These are phyloP conservation scores for Lantana camara DNA, from an alignment of 257 asterid genomes.

Conservation along the genomic window DNA sequence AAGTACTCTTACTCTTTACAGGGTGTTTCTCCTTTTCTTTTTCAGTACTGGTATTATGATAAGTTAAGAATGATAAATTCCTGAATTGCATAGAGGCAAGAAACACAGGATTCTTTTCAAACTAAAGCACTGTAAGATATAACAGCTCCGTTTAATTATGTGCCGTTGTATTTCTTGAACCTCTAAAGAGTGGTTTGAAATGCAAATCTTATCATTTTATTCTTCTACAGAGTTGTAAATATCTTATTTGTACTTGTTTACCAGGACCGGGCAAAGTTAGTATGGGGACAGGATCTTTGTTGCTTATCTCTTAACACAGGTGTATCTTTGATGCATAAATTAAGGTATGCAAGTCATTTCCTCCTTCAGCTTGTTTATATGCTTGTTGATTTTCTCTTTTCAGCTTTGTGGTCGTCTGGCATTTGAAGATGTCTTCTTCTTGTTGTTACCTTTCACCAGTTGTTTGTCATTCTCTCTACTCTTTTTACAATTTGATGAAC, in stretches of 20 bases:
- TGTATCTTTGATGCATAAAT: slow-evolving; percentile 85
- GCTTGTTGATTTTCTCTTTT: not conserved
- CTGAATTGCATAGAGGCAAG: no score
- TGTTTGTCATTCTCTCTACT: no score
- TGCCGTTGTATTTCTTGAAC: not conserved
- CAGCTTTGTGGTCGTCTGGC: not conserved
- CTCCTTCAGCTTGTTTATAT: not conserved
- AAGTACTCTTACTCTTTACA: not conserved
- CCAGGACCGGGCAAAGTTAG: slow-evolving; percentile 63
- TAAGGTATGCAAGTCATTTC: slow-evolving; percentile 44
- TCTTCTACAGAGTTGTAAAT: not conserved
- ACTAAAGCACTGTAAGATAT: not conserved
- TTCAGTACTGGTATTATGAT: not conserved
- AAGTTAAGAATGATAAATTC: not conserved
- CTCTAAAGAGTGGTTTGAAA: not conserved
- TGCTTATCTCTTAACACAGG: slow-evolving; percentile 81
- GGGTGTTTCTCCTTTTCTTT: not conserved
- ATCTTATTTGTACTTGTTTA: slow-evolving; percentile 22
- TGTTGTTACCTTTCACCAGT: no score
- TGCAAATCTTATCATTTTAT: not conserved
- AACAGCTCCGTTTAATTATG: not conserved
- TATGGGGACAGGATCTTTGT: slow-evolving; percentile 76
- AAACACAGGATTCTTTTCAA: not conserved
- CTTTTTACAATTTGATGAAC: no score
- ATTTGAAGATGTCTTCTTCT: not conserved